phyloP scores from a whole-genome alignment of 2,329 filamentous ascomycete species.

The Penicillium psychrosexuale region DNA sequence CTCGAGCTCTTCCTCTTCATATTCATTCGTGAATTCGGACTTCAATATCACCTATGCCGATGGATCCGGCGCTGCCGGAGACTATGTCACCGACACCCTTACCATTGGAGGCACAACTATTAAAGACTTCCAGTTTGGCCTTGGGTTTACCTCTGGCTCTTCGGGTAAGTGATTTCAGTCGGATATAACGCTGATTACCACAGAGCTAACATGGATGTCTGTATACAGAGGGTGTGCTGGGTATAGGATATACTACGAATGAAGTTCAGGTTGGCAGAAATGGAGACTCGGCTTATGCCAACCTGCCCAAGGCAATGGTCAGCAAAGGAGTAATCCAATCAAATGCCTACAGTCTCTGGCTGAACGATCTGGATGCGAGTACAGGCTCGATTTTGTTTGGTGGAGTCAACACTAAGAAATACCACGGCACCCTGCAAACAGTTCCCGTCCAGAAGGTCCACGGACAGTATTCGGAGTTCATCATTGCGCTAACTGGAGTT shows the following conservation, averaged over 20 bases:
- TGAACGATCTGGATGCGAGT: conserved; percentile 66
- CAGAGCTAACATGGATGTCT: neutral
- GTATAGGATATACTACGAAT: conserved; percentile 76
- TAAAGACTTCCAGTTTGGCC: conserved; percentile 56
- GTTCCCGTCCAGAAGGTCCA: conserved; percentile 60
- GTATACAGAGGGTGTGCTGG: conserved; percentile 67
- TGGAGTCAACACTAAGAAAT: conserved; percentile 67
- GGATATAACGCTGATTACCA: neutral
- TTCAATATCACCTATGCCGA: conserved; percentile 91
- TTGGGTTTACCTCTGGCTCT: conserved; percentile 56
- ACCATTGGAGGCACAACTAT: conserved; percentile 51
- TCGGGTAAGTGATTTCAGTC: conserved; percentile 29
- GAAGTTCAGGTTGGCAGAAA: conserved; percentile 58
- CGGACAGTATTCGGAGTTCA: conserved; percentile 59
- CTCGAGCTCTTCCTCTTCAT: conserved; percentile 66
- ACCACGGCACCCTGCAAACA: conserved; percentile 60
- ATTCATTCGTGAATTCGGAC: conserved; percentile 66
- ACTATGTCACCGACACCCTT: conserved; percentile 76
- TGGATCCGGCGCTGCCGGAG: conserved; percentile 70
- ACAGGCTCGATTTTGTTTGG: conserved; percentile 71
- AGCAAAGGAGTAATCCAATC: conserved; percentile 60
- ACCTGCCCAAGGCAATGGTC: conserved; percentile 65
- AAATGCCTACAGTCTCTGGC: conserved; percentile 70
- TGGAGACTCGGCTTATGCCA: conserved; percentile 57
- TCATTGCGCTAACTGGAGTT: conserved; percentile 65